Evolutionary conservation across 1,284 basidiomycete species (phyloP).

Genomic region (Moniliophthora roreri): DNA sequence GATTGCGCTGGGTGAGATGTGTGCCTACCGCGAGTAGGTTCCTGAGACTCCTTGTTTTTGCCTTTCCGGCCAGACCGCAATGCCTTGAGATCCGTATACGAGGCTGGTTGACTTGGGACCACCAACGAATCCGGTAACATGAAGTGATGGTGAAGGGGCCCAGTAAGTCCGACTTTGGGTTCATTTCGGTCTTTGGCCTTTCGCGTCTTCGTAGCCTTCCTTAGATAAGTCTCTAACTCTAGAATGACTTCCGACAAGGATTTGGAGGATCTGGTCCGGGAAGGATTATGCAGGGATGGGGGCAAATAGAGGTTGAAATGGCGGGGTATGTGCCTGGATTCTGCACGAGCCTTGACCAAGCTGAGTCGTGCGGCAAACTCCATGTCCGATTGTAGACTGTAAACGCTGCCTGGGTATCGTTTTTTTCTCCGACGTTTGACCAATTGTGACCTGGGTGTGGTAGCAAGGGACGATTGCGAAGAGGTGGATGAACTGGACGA

Average conservation of each 20-base stretch:
- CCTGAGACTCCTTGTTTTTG: conserved; percentile 15
- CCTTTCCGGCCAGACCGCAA: conserved; percentile 40
- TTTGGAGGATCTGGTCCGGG: conserved; percentile 30
- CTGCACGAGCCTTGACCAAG: conserved; percentile 59
- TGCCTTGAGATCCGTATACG: conserved; percentile 26
- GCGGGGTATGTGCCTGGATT: conserved; percentile 56
- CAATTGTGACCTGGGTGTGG: conserved; percentile 39
- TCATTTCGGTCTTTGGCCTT: conserved; percentile 31
- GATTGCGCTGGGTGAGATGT: conserved; percentile 4
- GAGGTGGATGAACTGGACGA: conserved; percentile 42
- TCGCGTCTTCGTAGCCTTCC: conserved; percentile 36
- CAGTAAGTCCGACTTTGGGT: conserved; percentile 12
- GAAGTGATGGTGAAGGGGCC: conserved; percentile 30
- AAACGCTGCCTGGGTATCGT: conserved; percentile 37
- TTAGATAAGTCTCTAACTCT: conserved; percentile 55
- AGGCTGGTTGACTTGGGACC: conserved; percentile 27
- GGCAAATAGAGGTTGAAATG: conserved; percentile 68
- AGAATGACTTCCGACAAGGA: conserved; percentile 57
- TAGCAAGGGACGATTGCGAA: conserved; percentile 39
- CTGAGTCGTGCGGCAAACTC: conserved; percentile 52
- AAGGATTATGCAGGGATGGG: conserved; percentile 29
- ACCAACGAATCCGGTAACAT: conserved; percentile 32
- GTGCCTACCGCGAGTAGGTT: not conserved
- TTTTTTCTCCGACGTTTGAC: conserved; percentile 42
- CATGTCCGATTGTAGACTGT: conserved; percentile 53